A percentile compares a stretch with the other conserved stretches of the same genome.
Evolutionary conservation across 2,329 filamentous ascomycete species (phyloP).

Genomic region (Colletotrichum graminicola): DNA sequence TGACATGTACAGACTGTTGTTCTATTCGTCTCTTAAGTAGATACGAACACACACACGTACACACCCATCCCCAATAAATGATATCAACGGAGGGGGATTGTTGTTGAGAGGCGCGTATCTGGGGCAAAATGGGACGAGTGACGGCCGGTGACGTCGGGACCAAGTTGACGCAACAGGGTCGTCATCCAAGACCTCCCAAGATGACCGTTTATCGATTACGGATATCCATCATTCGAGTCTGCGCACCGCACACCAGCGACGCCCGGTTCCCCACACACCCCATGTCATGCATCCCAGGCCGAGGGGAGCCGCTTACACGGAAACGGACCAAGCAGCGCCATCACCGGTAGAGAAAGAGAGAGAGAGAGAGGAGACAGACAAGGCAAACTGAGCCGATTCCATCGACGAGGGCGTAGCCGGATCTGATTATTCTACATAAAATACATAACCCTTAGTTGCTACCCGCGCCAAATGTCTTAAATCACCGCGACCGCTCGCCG

Average conservation of each 20-base stretch:
- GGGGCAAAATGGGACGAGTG: neutral
- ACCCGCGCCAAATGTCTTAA: neutral
- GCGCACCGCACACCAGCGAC: neutral
- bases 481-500: too few species aligned
- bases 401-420: too few species aligned
- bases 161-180: conserved; percentile 39
- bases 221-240: too few species aligned
- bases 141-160: conserved; percentile 36
- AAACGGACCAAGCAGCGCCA: too few species aligned
- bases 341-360: too few species aligned
- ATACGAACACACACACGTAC: neutral
- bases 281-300: neutral
- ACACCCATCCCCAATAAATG: neutral
- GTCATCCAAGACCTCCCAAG: conserved; percentile 23
- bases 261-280: conserved; percentile 1
- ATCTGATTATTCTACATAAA: neutral
- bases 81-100: neutral
- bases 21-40: neutral
- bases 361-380: too few species aligned
- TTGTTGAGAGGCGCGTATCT: neutral
- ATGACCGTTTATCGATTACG: too few species aligned
- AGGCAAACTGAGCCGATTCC: too few species aligned
- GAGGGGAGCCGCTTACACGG: neutral
- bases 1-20: neutral
- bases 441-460: neutral